Percentiles rank a stretch among this genome's conserved stretches.
These are phyloP conservation scores for Nicotiana otophora DNA, from an alignment of 257 asterid genomes.

Conservation along the genomic window DNA sequence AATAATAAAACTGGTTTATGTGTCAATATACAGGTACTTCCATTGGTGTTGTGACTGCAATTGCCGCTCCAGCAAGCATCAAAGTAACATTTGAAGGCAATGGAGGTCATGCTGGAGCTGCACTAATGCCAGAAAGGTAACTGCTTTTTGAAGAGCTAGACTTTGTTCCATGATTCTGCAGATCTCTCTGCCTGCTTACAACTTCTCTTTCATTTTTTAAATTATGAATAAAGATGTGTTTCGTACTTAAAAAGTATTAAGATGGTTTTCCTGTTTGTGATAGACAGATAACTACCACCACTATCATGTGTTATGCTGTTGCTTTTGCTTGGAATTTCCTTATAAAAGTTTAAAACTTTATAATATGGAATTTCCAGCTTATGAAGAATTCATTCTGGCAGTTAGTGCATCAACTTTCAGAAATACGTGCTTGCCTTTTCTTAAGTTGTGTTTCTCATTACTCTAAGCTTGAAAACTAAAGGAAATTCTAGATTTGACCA, in stretches of 20 bases:
- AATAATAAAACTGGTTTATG: background rate
- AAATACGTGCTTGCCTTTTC: background rate
- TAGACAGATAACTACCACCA: background rate
- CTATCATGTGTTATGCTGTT: background rate
- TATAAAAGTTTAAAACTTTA: background rate
- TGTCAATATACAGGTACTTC: conserved; percentile 38
- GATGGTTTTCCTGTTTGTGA: background rate
- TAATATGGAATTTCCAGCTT: background rate
- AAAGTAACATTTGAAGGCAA: conserved; percentile 86
- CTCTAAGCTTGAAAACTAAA: background rate
- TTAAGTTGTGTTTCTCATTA: background rate
- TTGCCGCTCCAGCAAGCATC: conserved; percentile 98
- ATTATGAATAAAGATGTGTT: background rate
- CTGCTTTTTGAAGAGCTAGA: background rate
- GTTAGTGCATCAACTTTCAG: background rate
- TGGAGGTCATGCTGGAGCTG: conserved; percentile 99
- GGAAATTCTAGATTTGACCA: background rate
- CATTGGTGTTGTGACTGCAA: conserved; percentile 88
- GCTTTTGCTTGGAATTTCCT: background rate
- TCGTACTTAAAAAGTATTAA: background rate
- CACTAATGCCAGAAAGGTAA: conserved; percentile 79
- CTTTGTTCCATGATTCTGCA: background rate
- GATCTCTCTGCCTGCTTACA: background rate
- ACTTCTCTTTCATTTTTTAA: background rate
- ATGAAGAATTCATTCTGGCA: background rate